Conservation (phyloP, 768 basidiomycete species). For the Pholiota conissans region DNA sequence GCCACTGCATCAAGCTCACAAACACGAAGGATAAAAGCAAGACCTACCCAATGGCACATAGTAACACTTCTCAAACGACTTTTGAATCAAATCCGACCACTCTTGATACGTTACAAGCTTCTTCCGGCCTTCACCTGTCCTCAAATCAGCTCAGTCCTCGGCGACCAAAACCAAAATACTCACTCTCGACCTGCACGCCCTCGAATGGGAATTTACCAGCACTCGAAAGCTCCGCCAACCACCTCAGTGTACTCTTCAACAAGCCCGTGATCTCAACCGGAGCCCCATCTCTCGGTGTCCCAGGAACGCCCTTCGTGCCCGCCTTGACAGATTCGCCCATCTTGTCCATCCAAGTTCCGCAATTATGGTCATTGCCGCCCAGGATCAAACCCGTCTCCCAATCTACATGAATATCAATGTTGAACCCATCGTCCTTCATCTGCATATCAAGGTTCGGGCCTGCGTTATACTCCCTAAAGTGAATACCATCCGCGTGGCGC, state of each 20-base stretch:
- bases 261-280: constrained; percentile 95
- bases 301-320: constrained; percentile 93
- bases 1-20: too few relatives aligned
- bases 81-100: constrained; percentile 84
- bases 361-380: constrained; percentile 85
- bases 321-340: constrained; percentile 94
- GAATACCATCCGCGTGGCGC: constrained; percentile 89
- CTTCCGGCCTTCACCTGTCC: constrained; percentile 66
- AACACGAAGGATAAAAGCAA: background rate
- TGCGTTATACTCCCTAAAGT: constrained; percentile 95
- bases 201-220: constrained; percentile 83
- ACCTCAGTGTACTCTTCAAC: constrained; percentile 88
- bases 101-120: constrained; percentile 83
- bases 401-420: constrained; percentile 92
- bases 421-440: constrained; percentile 91
- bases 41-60: constrained; percentile 82
- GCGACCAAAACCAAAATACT: constrained; percentile 29
- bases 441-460: constrained; percentile 97
- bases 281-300: constrained; percentile 93
- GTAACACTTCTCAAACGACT: constrained; percentile 87
- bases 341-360: constrained; percentile 99
- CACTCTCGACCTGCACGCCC: constrained; percentile 81
- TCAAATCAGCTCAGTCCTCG: background rate
- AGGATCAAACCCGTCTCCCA: constrained; percentile 91
- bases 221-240: constrained; percentile 71